Base-by-base conservation (phyloP, 257 asterid species). In the Scutellaria minor region DNA sequence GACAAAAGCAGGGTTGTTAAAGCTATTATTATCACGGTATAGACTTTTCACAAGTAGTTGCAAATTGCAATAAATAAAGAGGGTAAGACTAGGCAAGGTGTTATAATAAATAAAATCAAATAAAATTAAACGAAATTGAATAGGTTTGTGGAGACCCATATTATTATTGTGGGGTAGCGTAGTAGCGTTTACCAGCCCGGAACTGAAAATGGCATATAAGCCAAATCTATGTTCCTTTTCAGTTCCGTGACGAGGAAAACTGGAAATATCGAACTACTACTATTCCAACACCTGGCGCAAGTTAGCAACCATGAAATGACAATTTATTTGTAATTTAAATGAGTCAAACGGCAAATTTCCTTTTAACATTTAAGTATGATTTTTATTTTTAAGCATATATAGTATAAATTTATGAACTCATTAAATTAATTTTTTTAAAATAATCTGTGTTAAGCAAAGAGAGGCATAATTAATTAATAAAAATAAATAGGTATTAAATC, bases 201-300 rank as follows among this genome's bases (percentile, higher is more conserved):
- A 86, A 78, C 80, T 83, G 69, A 82, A 81, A 74, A 53, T 3
- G 53, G 66, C 66, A 78, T 60, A 78, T 60, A 82, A 72, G 37
- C 86, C 82, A 66, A 81, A 73, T 77, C 77, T 39, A 83, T 77
- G 47, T 65, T 75, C 44, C 67, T 61, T 75, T 82, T 82, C 77
- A 68, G 77, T 72, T 84, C 92, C 92, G 89, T 68, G 69, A 74
- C 12, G 73, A 67, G 55, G 59, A 64, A 59, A 73, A 37, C n/a
- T 52, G 45, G 70, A 61, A 46, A 42, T 27, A 6, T 7, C n/a
- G 6, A 13, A 9, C 52, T 11, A 52, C 44, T 3, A 20, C 40
- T 24, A 12, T 40, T 41, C 24, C 20, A 24, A 31, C 57, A 48
- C 48, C 37, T 15, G 20, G 81, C 70, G 74, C 73, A 77, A 24